Base-by-base conservation (phyloP, 179 eudicot genomes). In the Silene vulgaris region DNA sequence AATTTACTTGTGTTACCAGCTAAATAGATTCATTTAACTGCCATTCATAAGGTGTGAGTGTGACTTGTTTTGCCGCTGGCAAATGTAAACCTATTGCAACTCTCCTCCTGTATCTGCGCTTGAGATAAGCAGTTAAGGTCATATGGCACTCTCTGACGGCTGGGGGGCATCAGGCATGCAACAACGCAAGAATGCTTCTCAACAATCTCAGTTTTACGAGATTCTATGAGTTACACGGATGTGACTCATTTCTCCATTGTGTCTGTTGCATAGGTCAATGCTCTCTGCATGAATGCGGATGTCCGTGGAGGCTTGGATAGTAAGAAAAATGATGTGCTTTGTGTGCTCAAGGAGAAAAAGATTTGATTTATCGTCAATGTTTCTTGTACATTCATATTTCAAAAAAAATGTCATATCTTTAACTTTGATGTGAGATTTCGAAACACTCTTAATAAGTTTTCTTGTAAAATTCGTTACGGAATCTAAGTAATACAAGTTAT, bases 1-100 rank as follows among this genome's bases (percentile, higher is more conserved):
- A 16, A 9, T 14, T 65, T 65, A 67, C 71, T 17, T 67, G 71
- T 5, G 19, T 35, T 32, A 67, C 13, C 65, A 60, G 65, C 48
- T 66, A 2, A 17, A 32, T 6, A 66, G 12, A 30, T 30, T 66
- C 70, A 14, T 48, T 66, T 30, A 16, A 11, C 20, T 14, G 59
- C 59, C 59, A 52, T 52, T 52, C 59, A 8, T 62, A 21, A 19
- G 65, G 65, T 61, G 65, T 61, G 11, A 26, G 65, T 21, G 65
- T 61, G 28, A 40, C 48, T 40, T 40, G 48, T 40, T 40, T 40
- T 40, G 48, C 8, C 2, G 48, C 48, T 40, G 48, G 48, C 48
- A 40, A 40, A 40, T 40, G 48, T 11, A 40, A 40, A 40, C 48
- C 48, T 40, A 19, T 19, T 11, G 26, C 64, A n/a, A 23, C 29